phyloP scores from a whole-genome alignment of 2,329 filamentous ascomycete genomes.

The Aspergillus hiratsukae region DNA sequence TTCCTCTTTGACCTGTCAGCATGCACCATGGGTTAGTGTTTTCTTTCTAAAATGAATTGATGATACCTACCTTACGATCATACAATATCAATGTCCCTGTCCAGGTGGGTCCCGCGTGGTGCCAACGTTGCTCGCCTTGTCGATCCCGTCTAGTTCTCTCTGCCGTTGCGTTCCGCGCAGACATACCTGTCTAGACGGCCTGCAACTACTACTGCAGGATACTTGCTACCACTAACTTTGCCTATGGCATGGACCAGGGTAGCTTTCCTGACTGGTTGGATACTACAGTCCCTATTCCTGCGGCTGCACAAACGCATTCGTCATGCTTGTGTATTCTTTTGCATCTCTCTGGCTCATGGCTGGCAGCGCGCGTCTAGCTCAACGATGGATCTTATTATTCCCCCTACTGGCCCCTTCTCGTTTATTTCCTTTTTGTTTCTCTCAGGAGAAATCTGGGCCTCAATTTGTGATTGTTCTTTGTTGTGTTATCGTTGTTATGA shows the following conservation, averaged over 20 bases:
- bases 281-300: background rate
- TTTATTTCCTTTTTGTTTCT: slow-evolving; percentile 1
- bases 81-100: background rate
- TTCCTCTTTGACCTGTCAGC: background rate
- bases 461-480: background rate
- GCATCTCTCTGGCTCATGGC: slow-evolving; percentile 17
- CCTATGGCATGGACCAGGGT: background rate
- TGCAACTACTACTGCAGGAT: background rate
- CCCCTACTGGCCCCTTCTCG: slow-evolving; percentile 11
- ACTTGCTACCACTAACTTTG: background rate
- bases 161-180: no score
- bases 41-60: background rate
- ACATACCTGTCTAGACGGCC: no score
- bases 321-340: slow-evolving; percentile 23
- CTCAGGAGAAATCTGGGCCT: background rate
- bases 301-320: slow-evolving; percentile 18
- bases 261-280: background rate
- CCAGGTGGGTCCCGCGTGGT: background rate
- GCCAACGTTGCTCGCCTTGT: background rate
- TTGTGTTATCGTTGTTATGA: background rate
- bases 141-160: background rate
- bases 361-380: slow-evolving; percentile 11
- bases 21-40: background rate
- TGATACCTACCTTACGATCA: background rate
- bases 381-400: slow-evolving; percentile 21